Base-by-base conservation (phyloP, 306 rosid genomes). In the Rosa rugosa region DNA sequence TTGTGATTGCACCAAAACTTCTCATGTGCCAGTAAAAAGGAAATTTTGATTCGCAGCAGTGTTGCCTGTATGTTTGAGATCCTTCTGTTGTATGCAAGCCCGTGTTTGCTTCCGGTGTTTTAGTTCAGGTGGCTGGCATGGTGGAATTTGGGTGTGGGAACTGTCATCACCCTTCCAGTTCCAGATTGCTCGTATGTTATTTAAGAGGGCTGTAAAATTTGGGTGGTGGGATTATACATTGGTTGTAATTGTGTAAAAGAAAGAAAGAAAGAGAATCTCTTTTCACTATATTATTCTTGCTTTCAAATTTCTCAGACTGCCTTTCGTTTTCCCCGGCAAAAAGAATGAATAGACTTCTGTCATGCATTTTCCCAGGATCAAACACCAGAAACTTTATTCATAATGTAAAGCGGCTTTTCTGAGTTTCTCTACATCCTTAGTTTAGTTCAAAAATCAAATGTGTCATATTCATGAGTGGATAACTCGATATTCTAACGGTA, bases 31-130 rank as follows among this genome's bases (percentile, higher is more conserved):
- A 16, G 85, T 80, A 82, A 68, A 81, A 79, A 80, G 5, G 82
- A 78, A n/a, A 65, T 69, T 70, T 84, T 63, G 75, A 14, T 70
- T 51, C 25, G 31, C 75, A 46, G 18, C 45, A 38, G 65, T 77
- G 64, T 77, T 53, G 72, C 66, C 17, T 63, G 73, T 14, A n/a
- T 70, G 67, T 56, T 75, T 73, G 34, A 22, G 46, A 44, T 73
- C 51, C 71, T 56, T 76, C 41, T 70, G 46, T 72, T 78, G 47
- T 75, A 80, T 45, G 75, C 70, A 64, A 72, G 45, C 79, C 79
- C 83, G 64, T 75, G 79, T 75, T 40, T 78, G 83, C 85, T 46
- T 79, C 85, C 68, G 62, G 63, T 86, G 82, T 88, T 87, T 88
- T 86, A 83, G 75, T 82, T 83, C 60, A 80, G 88, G 73, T 63